A percentile compares a stretch with the other conserved stretches of the same genome.
These are phyloP conservation scores for Aspergillus egyptiacus DNA, from an alignment of 495 filamentous ascomycete species.

Conservation along the genomic window DNA sequence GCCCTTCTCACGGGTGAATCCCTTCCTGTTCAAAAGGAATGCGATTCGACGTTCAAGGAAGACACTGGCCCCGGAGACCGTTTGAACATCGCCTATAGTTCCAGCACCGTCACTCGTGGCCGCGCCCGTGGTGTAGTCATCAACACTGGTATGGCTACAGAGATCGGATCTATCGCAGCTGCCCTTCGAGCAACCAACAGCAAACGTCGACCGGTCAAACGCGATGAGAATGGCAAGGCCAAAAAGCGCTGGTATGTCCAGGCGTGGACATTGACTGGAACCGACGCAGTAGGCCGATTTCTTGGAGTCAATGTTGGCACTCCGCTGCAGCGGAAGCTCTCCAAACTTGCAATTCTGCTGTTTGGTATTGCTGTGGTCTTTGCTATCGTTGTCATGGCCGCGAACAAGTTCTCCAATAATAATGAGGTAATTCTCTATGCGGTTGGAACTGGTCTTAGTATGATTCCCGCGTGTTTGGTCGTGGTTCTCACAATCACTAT, in stretches of 20 bases:
- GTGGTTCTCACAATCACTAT: conserved; percentile 75
- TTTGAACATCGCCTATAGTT: conserved; percentile 66
- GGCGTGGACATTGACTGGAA: conserved; percentile 59
- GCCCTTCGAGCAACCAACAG: conserved; percentile 48
- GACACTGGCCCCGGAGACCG: conserved; percentile 62
- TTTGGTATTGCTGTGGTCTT: conserved; percentile 62
- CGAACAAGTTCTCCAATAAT: conserved; percentile 52
- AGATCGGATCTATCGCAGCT: conserved; percentile 65
- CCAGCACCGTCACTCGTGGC: conserved; percentile 66
- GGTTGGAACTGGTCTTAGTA: conserved; percentile 60
- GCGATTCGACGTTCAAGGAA: conserved; percentile 35
- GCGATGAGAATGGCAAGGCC: conserved; percentile 48
- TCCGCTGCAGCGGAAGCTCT: conserved; percentile 61
- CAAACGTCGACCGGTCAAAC: conserved; percentile 48
- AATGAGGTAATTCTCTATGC: conserved; percentile 65
- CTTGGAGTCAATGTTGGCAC: conserved; percentile 66
- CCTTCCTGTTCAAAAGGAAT: conserved; percentile 57
- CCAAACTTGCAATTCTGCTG: conserved; percentile 62
- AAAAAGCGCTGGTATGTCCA: conserved; percentile 62
- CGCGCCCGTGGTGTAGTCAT: conserved; percentile 62
- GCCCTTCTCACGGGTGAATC: conserved; percentile 71
- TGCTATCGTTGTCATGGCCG: conserved; percentile 61
- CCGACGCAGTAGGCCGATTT: conserved; percentile 62
- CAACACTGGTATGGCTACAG: conserved; percentile 65
- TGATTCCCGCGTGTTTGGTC: conserved; percentile 70